Conservation (phyloP, 108 stramenopile genomes). For the Schizochytrium sp. region DNA sequence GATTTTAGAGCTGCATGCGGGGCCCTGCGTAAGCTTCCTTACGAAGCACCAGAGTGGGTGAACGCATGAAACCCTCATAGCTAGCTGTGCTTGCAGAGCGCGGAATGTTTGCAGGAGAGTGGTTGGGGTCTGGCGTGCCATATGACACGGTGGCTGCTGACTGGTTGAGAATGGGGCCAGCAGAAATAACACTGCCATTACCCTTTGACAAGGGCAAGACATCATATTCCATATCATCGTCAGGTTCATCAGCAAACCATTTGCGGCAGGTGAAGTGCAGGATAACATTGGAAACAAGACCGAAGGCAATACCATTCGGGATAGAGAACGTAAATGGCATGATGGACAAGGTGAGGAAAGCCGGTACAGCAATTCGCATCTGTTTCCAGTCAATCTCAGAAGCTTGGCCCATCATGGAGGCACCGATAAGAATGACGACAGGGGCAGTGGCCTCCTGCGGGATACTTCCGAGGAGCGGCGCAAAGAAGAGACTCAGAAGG, state of each 20-base stretch:
- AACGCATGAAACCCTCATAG: slow-evolving; percentile 40
- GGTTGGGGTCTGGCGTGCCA: not conserved
- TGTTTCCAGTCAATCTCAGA: slow-evolving; percentile 82
- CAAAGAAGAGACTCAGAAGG: slow-evolving; percentile 75
- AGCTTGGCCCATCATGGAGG: slow-evolving; percentile 79
- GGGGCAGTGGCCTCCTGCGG: slow-evolving; percentile 88
- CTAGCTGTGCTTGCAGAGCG: not conserved
- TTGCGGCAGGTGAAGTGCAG: slow-evolving; percentile 45
- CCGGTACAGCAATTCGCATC: slow-evolving; percentile 80
- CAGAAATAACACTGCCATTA: no score
- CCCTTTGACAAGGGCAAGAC: not conserved
- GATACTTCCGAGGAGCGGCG: slow-evolving; percentile 84
- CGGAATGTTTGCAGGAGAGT: not conserved
- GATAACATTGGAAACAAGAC: slow-evolving; percentile 49
- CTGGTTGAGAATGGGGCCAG: slow-evolving; percentile 38
- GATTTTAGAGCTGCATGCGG: slow-evolving; percentile 46
- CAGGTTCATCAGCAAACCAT: slow-evolving; percentile 23
- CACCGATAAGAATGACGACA: slow-evolving; percentile 82
- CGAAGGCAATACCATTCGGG: slow-evolving; percentile 77
- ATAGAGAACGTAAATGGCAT: slow-evolving; percentile 85
- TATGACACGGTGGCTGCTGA: slow-evolving; percentile 23
- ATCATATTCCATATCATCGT: slow-evolving; percentile 9
- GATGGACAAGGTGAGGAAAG: slow-evolving; percentile 84
- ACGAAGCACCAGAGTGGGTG: slow-evolving; percentile 35
- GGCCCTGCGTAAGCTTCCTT: not conserved